Base-by-base conservation (phyloP, 129 eudicot genomes). In the Centrapalus pauciflorus region DNA sequence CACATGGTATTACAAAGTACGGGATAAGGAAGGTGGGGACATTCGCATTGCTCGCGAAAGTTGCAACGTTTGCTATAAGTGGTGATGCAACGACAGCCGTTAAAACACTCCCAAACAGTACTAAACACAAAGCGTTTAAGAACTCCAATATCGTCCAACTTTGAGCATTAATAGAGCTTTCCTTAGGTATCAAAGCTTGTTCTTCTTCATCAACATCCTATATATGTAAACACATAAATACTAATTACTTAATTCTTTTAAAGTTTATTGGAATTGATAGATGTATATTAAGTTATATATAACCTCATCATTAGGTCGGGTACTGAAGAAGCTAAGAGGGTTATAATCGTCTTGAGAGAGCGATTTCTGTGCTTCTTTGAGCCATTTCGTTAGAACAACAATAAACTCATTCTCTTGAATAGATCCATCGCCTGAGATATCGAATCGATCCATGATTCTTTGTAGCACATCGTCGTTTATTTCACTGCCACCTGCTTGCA, bases 381-480 rank as follows among this genome's bases (percentile, higher is more conserved):
- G 67, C 82, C 77, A 83, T 51, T 69, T 80, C 46, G 57, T 56
- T 40, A 83, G 51, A 51, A 74, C 70, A 46, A 21, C 34, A 38
- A 80, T 71, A 52, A 87, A 87, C 77, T 87, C 90, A 0, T 70
- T 77, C 64, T 70, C 69, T 26, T 54, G 54, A 35, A 87, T 81
- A 55, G 60, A 51, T 10, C 37, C 74, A 65, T 87, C 85, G 4
- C 75, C 78, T 0, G 86, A 48, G 13, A 57, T 60, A 61, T 84
- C 90, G 28, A 87, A 78, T 59, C 66, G 82, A 45, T 70, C 80
- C 77, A 82, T 69, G 13, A 84, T 59, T 12, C 37, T 81, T 1
- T 79, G 66, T 2, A 74, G 73, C 20, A 78, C 34, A 35, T 66
- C 82, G 2, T 63, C 83, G 14, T 45, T 70, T 40, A 70, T 33